phyloP scores from a whole-genome alignment of 805 yeast species.

The Candida saitoana region DNA sequence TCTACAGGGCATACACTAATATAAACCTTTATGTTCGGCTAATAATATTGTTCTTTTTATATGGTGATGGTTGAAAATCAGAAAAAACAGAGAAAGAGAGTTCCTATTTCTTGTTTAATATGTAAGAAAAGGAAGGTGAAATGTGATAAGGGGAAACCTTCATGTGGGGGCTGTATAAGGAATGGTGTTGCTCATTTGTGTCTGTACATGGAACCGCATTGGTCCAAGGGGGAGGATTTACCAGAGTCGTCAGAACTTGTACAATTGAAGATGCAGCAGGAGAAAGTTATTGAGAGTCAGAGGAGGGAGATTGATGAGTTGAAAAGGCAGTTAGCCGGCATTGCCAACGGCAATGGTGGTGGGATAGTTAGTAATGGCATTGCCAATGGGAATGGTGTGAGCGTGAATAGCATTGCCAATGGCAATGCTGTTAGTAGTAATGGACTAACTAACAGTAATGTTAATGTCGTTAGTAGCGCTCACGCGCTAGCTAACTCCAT shows the following conservation, averaged over 20 bases:
- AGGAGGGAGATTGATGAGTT: conserved; percentile 29
- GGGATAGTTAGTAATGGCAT: neutral
- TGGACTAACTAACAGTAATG: neutral
- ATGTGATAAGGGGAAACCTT: conserved; percentile 39
- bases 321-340: conserved; percentile 15
- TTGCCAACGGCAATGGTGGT: neutral
- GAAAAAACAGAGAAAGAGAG: conserved; percentile 28
- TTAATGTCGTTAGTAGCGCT: conserved; percentile 1
- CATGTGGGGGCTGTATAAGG: conserved; percentile 39
- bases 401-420: neutral
- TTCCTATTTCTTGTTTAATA: conserved; percentile 37
- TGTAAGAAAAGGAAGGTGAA: conserved; percentile 41
- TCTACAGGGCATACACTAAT: neutral
- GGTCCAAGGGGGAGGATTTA: conserved; percentile 19
- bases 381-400: neutral
- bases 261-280: conserved; percentile 10
- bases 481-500: too few species aligned
- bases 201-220: conserved; percentile 37
- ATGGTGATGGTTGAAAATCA: conserved; percentile 6
- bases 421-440: neutral
- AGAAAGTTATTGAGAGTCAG: conserved; percentile 22
- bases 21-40: neutral
- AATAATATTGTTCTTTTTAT: neutral
- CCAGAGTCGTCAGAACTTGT: neutral
- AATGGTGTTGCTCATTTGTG: conserved; percentile 40